A percentile compares a stretch with the other conserved stretches of the same genome.
phyloP scores from a whole-genome alignment of 2,329 filamentous ascomycete species.

The Ophiostoma montium region DNA sequence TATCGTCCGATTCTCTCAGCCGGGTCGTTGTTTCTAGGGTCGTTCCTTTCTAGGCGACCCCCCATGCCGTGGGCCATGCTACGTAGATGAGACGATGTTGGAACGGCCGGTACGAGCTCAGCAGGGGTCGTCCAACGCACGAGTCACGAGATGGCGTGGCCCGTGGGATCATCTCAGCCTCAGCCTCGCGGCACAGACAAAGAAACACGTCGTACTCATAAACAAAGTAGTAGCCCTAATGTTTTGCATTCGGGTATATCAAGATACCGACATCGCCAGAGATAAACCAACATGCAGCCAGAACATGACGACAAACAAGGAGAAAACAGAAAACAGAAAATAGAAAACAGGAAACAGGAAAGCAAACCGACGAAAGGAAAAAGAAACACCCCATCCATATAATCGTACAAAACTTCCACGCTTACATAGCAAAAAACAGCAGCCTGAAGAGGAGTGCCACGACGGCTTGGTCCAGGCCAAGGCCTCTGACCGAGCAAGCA shows the following conservation, averaged over 20 bases:
- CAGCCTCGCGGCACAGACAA: too few relatives aligned
- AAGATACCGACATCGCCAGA: conserved; percentile 1
- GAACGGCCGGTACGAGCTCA: too few relatives aligned
- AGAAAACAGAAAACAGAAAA: background rate
- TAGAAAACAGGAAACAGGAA: background rate
- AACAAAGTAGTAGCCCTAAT: background rate
- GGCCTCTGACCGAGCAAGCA: background rate
- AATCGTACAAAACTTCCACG: background rate
- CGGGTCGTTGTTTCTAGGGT: too few relatives aligned
- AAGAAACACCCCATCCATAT: background rate
- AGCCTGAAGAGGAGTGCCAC: background rate
- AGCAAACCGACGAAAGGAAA: background rate
- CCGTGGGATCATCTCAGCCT: too few relatives aligned
- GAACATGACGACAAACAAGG: background rate
- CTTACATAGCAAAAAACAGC: background rate
- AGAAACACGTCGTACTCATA: too few relatives aligned
- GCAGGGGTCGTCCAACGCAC: too few relatives aligned
- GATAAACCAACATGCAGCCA: conserved; percentile 5
- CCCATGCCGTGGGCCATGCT: too few relatives aligned
- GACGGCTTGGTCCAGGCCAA: background rate
- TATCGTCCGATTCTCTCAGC: too few relatives aligned
- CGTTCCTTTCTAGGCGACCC: too few relatives aligned
- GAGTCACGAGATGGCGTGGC: too few relatives aligned
- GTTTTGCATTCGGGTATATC: background rate
- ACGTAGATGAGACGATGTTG: too few relatives aligned